A percentile compares a stretch with the other conserved stretches of the same genome.
Evolutionary conservation across 371 early-diverging fungal species (phyloP).

Genomic region (Umbelopsis sp.): DNA sequence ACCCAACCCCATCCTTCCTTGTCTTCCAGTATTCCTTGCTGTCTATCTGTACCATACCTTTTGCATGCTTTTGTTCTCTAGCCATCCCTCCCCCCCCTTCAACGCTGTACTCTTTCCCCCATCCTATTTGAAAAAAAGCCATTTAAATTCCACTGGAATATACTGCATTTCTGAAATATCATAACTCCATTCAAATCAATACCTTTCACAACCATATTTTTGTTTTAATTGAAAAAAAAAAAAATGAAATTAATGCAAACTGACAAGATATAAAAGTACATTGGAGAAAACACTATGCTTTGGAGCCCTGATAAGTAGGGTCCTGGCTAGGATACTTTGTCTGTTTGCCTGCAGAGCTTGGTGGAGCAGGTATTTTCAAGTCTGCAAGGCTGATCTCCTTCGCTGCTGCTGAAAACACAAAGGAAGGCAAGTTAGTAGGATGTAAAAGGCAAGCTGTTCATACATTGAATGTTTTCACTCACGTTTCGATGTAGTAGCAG

Average conservation of each 20-base stretch:
- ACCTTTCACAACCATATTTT: no score
- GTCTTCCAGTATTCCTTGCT: background rate
- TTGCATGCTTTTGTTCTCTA: background rate
- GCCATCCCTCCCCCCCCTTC: background rate
- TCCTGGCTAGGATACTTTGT: conserved; percentile 54
- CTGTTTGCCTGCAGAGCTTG: conserved; percentile 32
- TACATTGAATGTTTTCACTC: background rate
- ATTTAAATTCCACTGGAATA: no score
- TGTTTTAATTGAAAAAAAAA: no score
- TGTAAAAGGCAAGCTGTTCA: background rate
- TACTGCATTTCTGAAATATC: no score
- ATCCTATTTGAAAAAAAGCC: no score
- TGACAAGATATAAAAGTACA: conserved; percentile 3
- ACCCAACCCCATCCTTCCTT: background rate
- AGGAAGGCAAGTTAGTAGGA: no score
- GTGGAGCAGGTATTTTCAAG: conserved; percentile 49
- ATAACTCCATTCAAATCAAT: no score
- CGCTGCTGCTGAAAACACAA: background rate
- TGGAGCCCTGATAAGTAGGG: conserved; percentile 48
- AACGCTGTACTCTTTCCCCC: background rate
- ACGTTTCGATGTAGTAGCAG: conserved; percentile 14
- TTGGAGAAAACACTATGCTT: background rate
- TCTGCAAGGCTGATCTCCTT: conserved; percentile 23
- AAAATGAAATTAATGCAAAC: background rate
- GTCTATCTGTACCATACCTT: background rate